Conservation (phyloP, 2,329 filamentous ascomycete genomes). For the Aspergillus sergii region DNA sequence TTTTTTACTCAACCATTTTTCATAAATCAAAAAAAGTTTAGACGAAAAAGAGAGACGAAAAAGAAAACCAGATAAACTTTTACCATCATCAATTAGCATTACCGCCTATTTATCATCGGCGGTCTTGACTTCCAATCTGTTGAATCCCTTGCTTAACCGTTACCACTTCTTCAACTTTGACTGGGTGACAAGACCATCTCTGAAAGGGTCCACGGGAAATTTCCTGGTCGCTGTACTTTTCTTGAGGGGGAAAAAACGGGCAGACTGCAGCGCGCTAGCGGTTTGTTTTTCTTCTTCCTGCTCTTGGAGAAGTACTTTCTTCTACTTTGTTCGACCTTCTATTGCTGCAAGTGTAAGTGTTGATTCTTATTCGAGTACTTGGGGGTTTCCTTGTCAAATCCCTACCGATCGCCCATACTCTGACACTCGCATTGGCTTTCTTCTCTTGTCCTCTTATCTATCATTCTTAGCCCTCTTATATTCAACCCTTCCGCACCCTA, state of each 20-base stretch:
- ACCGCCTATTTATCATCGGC: slow-evolving; percentile 10
- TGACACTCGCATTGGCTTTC: slow-evolving; percentile 10
- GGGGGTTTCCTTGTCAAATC: background rate
- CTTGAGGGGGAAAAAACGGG: slow-evolving; percentile 22
- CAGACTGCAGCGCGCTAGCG: slow-evolving; percentile 28
- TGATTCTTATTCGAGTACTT: slow-evolving; percentile 8
- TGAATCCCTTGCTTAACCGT: slow-evolving; percentile 14
- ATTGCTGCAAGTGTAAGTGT: slow-evolving; percentile 19
- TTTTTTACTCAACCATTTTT: slow-evolving; percentile 8
- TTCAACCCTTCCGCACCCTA: slow-evolving; percentile 11
- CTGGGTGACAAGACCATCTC: slow-evolving; percentile 11
- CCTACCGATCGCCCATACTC: slow-evolving; percentile 6
- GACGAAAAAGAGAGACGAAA: background rate
- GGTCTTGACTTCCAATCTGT: slow-evolving; percentile 10
- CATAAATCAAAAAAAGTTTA: slow-evolving; percentile 1
- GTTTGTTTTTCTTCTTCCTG: slow-evolving; percentile 21
- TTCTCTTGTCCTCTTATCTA: slow-evolving; percentile 5
- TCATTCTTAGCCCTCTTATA: slow-evolving; percentile 11
- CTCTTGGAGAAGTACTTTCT: slow-evolving; percentile 9
- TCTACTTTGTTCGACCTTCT: slow-evolving; percentile 11
- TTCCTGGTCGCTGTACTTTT: slow-evolving; percentile 14
- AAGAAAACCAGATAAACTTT: slow-evolving; percentile 10
- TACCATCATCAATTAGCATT: slow-evolving; percentile 17
- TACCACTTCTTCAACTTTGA: slow-evolving; percentile 17
- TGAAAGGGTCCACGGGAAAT: slow-evolving; percentile 20